Percentiles rank a stretch among this genome's conserved stretches.
Evolutionary conservation across 441 rosid species (phyloP).

Genomic region (Corymbia calophylla): DNA sequence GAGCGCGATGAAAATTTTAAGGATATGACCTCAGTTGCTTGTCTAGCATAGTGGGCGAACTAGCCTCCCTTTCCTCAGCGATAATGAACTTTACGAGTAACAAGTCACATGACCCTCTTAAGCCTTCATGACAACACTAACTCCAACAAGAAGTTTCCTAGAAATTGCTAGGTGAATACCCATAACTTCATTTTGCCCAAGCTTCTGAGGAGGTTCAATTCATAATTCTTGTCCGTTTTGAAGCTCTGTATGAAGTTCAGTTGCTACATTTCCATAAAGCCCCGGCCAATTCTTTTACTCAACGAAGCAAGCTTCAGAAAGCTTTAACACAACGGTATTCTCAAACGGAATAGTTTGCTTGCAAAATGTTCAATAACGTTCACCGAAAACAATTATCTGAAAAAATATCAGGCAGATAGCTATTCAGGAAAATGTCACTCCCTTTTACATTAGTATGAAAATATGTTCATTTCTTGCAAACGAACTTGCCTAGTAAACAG

Average conservation of each 20-base stretch:
- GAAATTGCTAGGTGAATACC: background rate
- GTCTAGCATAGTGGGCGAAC: background rate
- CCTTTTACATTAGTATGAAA: too few relatives aligned
- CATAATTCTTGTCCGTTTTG: background rate
- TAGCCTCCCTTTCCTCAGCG: background rate
- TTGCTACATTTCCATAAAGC: background rate
- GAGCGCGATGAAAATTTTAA: background rate
- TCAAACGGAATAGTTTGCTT: background rate
- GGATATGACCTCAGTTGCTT: background rate
- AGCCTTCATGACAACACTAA: background rate
- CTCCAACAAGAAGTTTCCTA: background rate
- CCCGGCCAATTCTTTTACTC: too few relatives aligned
- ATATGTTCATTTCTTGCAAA: too few relatives aligned
- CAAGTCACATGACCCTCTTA: background rate
- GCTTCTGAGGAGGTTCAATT: background rate
- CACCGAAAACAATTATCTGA: background rate
- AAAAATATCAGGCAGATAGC: too few relatives aligned
- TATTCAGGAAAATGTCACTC: too few relatives aligned
- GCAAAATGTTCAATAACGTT: background rate
- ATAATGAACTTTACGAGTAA: background rate
- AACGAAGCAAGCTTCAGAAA: background rate
- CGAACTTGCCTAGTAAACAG: too few relatives aligned
- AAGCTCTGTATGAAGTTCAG: background rate
- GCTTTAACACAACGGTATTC: background rate
- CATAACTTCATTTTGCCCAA: background rate